phyloP scores from a whole-genome alignment of 345 rosid genomes.

The Eucalyptus regnans region DNA sequence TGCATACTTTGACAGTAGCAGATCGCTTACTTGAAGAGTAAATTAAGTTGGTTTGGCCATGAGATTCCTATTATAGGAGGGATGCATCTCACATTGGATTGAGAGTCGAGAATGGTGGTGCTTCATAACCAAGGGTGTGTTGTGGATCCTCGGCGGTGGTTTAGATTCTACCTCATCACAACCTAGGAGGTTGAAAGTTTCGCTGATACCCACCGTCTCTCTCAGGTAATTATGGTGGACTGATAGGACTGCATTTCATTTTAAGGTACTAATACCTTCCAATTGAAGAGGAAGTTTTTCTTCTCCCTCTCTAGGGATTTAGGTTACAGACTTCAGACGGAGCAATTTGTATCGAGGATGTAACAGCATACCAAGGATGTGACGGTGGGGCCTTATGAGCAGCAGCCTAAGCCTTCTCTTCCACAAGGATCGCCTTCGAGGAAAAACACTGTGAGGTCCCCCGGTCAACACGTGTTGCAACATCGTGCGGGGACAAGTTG shows the following conservation, averaged over 20 bases:
- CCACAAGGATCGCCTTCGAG: not conserved
- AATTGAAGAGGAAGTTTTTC: no score
- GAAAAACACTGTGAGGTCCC: not conserved
- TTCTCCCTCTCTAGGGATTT: no score
- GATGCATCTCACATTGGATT: not conserved
- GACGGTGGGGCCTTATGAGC: not conserved
- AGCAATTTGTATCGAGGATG: no score
- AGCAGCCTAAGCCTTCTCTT: not conserved
- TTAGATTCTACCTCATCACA: rapidly evolving
- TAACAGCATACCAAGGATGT: no score
- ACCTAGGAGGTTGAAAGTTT: rapidly evolving
- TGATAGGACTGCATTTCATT: no score
- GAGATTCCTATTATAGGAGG: not conserved
- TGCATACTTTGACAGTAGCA: not conserved
- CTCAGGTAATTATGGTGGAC: rapidly evolving
- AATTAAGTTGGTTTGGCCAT: not conserved
- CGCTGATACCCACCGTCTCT: no score
- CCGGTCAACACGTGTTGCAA: not conserved
- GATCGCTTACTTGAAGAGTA: not conserved
- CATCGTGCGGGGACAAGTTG: not conserved
- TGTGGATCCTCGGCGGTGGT: rapidly evolving
- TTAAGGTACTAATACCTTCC: no score
- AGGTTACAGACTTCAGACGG: no score
- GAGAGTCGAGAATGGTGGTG: not conserved
- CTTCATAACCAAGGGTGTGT: no score